A percentile compares a stretch with the other conserved stretches of the same genome.
These are phyloP conservation scores for Neonectria hederae DNA, from an alignment of 2,329 filamentous ascomycete genomes.

Conservation along the genomic window DNA sequence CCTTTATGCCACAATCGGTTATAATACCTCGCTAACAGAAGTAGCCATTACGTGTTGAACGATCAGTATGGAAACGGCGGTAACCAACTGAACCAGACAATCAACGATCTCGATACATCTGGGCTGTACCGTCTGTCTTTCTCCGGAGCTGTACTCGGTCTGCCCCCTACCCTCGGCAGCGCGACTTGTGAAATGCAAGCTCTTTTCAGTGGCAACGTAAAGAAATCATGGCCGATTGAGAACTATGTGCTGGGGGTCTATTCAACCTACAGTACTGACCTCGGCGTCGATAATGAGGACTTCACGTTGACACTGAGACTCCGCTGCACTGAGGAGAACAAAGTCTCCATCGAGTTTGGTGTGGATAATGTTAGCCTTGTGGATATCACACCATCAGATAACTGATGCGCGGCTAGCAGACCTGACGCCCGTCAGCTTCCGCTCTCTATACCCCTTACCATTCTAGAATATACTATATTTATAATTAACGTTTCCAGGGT, in stretches of 20 bases:
- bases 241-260: neutral
- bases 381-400: neutral
- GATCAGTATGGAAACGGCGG: conserved; percentile 2
- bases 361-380: conserved; percentile 16
- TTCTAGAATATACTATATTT: neutral
- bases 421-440: neutral
- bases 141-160: conserved; percentile 5
- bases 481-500: neutral
- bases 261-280: neutral
- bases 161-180: neutral
- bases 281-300: neutral
- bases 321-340: neutral
- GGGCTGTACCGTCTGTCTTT: conserved; percentile 11
- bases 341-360: conserved; percentile 9
- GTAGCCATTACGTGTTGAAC: neutral
- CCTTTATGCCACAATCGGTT: neutral
- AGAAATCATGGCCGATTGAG: neutral
- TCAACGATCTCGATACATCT: conserved; percentile 7
- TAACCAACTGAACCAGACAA: conserved; percentile 20
- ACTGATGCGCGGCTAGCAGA: neutral
- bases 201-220: neutral
- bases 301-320: conserved; percentile 14
- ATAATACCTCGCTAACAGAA: neutral
- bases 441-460: neutral
- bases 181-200: neutral